Percentiles rank a stretch among this genome's conserved stretches.
These are phyloP conservation scores for Pythium phragmiticola DNA, from an alignment of 352 stramenopile species.

Conservation along the genomic window DNA sequence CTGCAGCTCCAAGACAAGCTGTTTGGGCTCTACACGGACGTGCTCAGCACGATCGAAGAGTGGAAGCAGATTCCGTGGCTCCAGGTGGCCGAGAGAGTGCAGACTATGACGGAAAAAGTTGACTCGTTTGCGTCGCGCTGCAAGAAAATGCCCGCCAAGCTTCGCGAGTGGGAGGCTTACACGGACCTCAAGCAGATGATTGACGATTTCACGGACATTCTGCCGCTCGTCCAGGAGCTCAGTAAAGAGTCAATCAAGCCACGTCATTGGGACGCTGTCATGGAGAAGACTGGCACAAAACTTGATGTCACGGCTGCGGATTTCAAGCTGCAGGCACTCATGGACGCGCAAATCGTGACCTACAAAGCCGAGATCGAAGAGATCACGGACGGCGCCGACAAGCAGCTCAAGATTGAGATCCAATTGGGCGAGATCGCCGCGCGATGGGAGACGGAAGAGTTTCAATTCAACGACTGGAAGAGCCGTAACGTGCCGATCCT, in stretches of 20 bases:
- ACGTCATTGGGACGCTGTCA: conserved; percentile 97
- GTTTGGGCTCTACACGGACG: conserved; percentile 97
- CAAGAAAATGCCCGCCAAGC: conserved; percentile 96
- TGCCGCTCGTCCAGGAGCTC: conserved; percentile 95
- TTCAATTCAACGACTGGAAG: conserved; percentile 96
- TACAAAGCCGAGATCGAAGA: conserved; percentile 96
- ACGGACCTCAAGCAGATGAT: conserved; percentile 96
- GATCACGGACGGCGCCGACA: conserved; percentile 97
- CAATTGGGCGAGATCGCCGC: conserved; percentile 93
- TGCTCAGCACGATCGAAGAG: conserved; percentile 96
- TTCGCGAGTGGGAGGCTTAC: conserved; percentile 97
- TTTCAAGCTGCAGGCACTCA: conserved; percentile 95
- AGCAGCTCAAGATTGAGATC: conserved; percentile 97
- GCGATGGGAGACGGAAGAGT: conserved; percentile 94
- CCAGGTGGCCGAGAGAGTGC: conserved; percentile 92
- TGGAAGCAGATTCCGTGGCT: conserved; percentile 97
- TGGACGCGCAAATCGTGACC: conserved; percentile 92
- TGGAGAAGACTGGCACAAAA: conserved; percentile 91
- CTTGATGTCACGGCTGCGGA: conserved; percentile 93
- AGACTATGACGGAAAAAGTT: conserved; percentile 96
- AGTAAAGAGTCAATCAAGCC: conserved; percentile 96
- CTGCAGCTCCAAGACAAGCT: conserved; percentile 92
- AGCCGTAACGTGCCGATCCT: conserved; percentile 94
- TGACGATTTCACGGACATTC: conserved; percentile 96
- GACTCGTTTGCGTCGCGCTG: conserved; percentile 94